phyloP scores from a whole-genome alignment of 768 basidiomycete species.

The Solioccasus polychromus region DNA sequence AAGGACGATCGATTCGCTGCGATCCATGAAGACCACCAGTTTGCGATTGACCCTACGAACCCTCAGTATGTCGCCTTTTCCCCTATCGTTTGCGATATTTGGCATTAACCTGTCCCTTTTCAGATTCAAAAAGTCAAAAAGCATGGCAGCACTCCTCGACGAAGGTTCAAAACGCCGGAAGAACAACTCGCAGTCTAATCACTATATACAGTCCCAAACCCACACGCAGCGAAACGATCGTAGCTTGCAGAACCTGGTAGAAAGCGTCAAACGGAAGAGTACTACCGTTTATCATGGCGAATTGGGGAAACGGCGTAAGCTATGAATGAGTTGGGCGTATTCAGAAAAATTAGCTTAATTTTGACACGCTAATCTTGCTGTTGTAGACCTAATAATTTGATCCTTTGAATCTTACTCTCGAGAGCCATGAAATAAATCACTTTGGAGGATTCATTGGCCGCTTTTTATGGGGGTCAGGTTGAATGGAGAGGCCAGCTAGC shows the following conservation, averaged over 20 bases:
- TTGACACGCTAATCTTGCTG: neutral
- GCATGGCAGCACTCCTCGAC: conserved; percentile 81
- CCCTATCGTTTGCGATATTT: neutral
- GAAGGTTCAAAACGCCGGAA: conserved; percentile 73
- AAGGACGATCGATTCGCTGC: conserved; percentile 86
- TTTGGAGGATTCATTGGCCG: no score
- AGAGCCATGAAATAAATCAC: no score
- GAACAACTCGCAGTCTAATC: conserved; percentile 18
- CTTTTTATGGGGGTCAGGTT: no score
- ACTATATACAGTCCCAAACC: neutral
- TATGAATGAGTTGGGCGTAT: conserved; percentile 14
- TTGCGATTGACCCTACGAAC: conserved; percentile 94
- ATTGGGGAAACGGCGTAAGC: conserved; percentile 40
- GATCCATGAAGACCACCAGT: conserved; percentile 85
- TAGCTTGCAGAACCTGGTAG: conserved; percentile 66
- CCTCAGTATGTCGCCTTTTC: conserved; percentile 66
- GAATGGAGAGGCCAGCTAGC: no score
- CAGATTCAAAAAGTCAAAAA: conserved; percentile 92
- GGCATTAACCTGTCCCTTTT: neutral
- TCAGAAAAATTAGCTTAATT: neutral
- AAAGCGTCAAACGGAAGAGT: conserved; percentile 85
- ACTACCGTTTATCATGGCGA: conserved; percentile 24
- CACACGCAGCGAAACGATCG: conserved; percentile 16
- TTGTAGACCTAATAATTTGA: neutral
- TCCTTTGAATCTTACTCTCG: no score